Percentiles rank a stretch among this genome's conserved stretches.
Evolutionary conservation across 345 rosid genomes (phyloP).

Genomic region (Limnanthes douglasii): DNA sequence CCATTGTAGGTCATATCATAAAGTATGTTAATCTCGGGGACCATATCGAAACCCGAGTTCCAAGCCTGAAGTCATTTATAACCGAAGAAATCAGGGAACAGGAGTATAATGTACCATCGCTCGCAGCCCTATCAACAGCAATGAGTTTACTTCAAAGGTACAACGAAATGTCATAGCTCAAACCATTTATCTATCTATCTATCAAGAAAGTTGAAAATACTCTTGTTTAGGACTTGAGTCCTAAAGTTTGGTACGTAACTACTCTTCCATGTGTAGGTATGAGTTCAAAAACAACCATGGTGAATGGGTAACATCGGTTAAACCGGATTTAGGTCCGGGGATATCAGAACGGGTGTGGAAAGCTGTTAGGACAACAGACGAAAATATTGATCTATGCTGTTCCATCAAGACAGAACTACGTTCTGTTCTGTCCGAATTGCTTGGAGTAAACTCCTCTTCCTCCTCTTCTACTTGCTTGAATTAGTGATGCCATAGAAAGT

Average conservation of each 20-base stretch:
- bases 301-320: slow-evolving; percentile 50
- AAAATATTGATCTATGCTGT: slow-evolving; percentile 25
- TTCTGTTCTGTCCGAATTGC: slow-evolving; percentile 43
- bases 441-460: slow-evolving; percentile 39
- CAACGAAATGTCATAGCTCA: background rate
- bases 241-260: background rate
- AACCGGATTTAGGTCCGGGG: slow-evolving; percentile 64
- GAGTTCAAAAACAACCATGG: slow-evolving; percentile 82
- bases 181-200: too few species aligned
- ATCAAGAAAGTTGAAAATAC: slow-evolving; percentile 1
- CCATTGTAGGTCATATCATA: slow-evolving; percentile 27
- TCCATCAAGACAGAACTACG: slow-evolving; percentile 34
- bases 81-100: slow-evolving; percentile 18
- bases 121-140: slow-evolving; percentile 71
- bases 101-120: slow-evolving; percentile 35
- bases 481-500: too few species aligned
- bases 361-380: slow-evolving; percentile 37
- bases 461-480: slow-evolving; percentile 1
- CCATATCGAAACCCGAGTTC: slow-evolving; percentile 41
- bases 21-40: slow-evolving; percentile 46
- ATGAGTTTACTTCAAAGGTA: slow-evolving; percentile 62
- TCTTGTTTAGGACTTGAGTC: background rate
- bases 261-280: slow-evolving; percentile 21
- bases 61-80: slow-evolving; percentile 53
- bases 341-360: slow-evolving; percentile 46